Evolutionary conservation across 2,329 filamentous ascomycete genomes (phyloP).

Genomic region (Chaetomiaceae sp.): DNA sequence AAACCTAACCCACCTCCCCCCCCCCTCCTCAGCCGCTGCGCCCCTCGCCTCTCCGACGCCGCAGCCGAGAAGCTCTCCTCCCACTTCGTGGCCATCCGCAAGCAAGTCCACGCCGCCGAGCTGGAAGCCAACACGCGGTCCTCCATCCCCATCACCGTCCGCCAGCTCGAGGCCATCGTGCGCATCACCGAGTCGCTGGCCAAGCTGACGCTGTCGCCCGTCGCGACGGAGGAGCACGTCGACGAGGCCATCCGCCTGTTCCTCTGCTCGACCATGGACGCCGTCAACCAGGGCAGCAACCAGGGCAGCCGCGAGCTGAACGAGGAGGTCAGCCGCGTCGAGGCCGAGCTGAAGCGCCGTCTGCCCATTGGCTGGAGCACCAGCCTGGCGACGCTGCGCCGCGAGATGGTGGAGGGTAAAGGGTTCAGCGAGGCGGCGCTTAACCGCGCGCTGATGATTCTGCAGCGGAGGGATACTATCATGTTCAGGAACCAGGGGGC

Average conservation of each 20-base stretch:
- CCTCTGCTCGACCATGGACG: slow-evolving; percentile 95
- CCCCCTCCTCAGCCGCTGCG: slow-evolving; percentile 64
- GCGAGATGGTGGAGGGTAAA: slow-evolving; percentile 88
- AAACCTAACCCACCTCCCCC: slow-evolving; percentile 27
- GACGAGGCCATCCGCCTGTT: slow-evolving; percentile 97
- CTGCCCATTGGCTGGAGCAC: slow-evolving; percentile 95
- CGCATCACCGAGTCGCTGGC: slow-evolving; percentile 95
- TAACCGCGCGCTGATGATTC: slow-evolving; percentile 74
- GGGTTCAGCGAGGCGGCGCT: slow-evolving; percentile 84
- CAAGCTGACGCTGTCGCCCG: slow-evolving; percentile 77
- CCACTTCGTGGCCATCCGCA: slow-evolving; percentile 93
- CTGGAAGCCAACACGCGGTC: slow-evolving; percentile 83
- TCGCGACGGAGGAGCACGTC: slow-evolving; percentile 86
- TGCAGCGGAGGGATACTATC: slow-evolving; percentile 83
- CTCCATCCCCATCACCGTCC: slow-evolving; percentile 94
- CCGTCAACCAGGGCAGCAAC: slow-evolving; percentile 81
- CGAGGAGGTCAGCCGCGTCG: slow-evolving; percentile 80
- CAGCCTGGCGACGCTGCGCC: slow-evolving; percentile 73
- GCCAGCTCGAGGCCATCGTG: slow-evolving; percentile 93
- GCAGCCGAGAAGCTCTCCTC: slow-evolving; percentile 94
- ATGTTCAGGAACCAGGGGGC: slow-evolving; percentile 71
- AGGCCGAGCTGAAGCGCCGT: slow-evolving; percentile 79
- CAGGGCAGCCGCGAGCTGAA: slow-evolving; percentile 82
- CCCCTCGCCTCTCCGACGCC: slow-evolving; percentile 81
- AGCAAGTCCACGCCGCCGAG: slow-evolving; percentile 88